Evolutionary conservation across 1,139 yeast species (phyloP), one percentile per base, ranked within the genome.

Genomic region (Taphrina confusa): DNA sequence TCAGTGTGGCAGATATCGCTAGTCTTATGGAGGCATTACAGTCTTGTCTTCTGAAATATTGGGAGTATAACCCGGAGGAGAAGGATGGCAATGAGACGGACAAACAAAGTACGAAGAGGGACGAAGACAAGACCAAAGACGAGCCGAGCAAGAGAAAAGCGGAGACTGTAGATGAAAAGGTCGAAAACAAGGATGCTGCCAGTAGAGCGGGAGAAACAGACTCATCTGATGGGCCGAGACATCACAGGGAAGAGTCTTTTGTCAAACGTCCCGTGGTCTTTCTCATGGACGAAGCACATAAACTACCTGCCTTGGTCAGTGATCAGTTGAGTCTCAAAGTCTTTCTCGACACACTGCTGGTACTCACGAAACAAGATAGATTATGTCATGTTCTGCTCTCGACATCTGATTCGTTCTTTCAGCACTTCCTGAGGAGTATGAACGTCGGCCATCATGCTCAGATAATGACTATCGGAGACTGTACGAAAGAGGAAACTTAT

Each of bases 271-370:
- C 58, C 11, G 31, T 54, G 2, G 58, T 54, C 18, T 54, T 54
- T 28, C 45, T 54, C 37, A 54, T 54, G 45, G 58, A 54, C 28
- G 58, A 54, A 44, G 58, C 58, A 14, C 58, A 54, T 18, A 54
- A 54, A 27, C 20, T 54, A 14, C 58, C 58, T 16, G 58, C 58
- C 4, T 30, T 54, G 9, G 49, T 54, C 16, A 31, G 31, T 27
- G 58, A 54, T 22, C 44, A 54, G 23, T 14, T 54, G 33, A 46
- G 51, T 25, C 51, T 54, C 20, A 54, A 54, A 36, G 58, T 54
- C 9, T 54, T 54, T 23, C 51, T 54, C 8, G 58, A 54, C 42
- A 54, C 58, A 5, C 44, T 54, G 23, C 36, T 54, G 23, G 58
- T 54, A n/a, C 44, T 54, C 25, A 54, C 58, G 12, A 54, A 54